Percentiles rank a stretch among this genome's conserved stretches.
These are phyloP conservation scores for Thozetella sp. DNA, from an alignment of 495 filamentous ascomycete genomes.

Conservation along the genomic window DNA sequence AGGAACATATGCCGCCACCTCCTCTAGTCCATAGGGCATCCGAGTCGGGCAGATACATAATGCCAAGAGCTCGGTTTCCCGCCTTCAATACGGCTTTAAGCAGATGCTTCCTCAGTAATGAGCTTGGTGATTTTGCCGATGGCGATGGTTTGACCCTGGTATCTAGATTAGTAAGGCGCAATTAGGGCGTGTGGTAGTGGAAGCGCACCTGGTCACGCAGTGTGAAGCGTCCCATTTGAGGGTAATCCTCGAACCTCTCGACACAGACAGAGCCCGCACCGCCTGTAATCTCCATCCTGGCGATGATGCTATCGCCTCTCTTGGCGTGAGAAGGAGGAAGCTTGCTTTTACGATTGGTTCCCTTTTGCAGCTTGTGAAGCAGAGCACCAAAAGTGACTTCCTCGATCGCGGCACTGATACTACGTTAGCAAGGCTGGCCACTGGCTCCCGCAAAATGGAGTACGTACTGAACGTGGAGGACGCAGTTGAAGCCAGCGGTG, in stretches of 20 bases:
- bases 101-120: conserved; percentile 37
- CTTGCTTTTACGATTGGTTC: conserved; percentile 93
- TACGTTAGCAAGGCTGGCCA: no score
- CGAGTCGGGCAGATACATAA: no score
- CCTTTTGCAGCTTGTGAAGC: conserved; percentile 94
- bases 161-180: conserved; percentile 12
- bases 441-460: no score
- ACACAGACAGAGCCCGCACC: conserved; percentile 87
- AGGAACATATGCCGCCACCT: no score
- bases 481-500: conserved; percentile 77
- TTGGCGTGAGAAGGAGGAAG: conserved; percentile 87
- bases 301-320: conserved; percentile 92
- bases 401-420: conserved; percentile 73
- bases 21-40: no score
- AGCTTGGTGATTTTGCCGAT: conserved; percentile 97
- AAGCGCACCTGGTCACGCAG: conserved; percentile 81
- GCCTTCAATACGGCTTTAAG: conserved; percentile 20
- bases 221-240: conserved; percentile 93
- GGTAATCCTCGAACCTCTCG: conserved; percentile 90
- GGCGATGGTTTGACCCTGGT: conserved; percentile 90
- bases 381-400: conserved; percentile 88
- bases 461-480: conserved; percentile 82
- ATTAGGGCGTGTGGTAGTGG: conserved; percentile 10
- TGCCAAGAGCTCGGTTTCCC: no score
- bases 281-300: conserved; percentile 81